A percentile compares a stretch with the other conserved stretches of the same genome.
phyloP scores from a whole-genome alignment of 305 asterid genomes.

The Caryopteris hybrid region DNA sequence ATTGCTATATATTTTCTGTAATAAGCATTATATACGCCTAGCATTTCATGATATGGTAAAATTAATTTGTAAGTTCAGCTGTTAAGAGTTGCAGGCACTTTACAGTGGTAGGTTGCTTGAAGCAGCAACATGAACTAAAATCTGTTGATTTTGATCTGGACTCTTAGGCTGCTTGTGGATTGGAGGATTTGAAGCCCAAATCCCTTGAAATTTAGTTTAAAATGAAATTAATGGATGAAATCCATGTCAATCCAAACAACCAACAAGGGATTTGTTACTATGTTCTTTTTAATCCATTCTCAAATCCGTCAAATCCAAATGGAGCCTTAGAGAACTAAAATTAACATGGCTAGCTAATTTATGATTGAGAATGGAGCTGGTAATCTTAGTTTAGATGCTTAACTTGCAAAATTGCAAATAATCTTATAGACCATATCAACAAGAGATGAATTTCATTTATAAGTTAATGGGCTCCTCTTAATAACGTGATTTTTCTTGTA shows the following conservation, averaged over 20 bases:
- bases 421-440: neutral
- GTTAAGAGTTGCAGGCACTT: neutral
- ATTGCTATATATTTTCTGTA: neutral
- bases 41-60: neutral
- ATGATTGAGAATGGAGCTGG: neutral
- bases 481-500: neutral
- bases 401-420: neutral
- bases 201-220: too few relatives aligned
- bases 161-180: too few relatives aligned
- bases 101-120: neutral
- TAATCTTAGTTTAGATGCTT: neutral
- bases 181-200: too few relatives aligned
- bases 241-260: too few relatives aligned
- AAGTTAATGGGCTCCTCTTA: neutral
- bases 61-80: neutral
- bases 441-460: neutral
- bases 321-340: too few relatives aligned
- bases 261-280: too few relatives aligned
- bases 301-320: too few relatives aligned
- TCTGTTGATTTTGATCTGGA: too few relatives aligned
- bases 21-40: neutral
- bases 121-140: neutral
- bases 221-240: too few relatives aligned
- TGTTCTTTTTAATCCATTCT: too few relatives aligned
- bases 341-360: neutral